Evolutionary conservation across 2,329 filamentous ascomycete species (phyloP).

Genomic region (Aspergillus sp.): DNA sequence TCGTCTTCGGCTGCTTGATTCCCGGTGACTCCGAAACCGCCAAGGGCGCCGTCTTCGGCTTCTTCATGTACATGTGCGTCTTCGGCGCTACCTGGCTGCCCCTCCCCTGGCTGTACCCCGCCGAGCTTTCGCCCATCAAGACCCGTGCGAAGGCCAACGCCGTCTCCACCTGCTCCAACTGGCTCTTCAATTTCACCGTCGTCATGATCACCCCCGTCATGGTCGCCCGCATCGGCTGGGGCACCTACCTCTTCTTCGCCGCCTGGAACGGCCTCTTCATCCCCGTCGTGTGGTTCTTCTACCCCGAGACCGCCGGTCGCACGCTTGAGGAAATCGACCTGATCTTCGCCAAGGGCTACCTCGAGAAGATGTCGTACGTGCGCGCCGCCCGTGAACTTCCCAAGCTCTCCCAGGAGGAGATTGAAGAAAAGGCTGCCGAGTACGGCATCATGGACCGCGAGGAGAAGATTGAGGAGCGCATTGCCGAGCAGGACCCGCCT

Average conservation of each 20-base stretch:
- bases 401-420: neutral
- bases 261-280: slow-evolving; percentile 14
- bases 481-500: neutral
- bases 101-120: neutral
- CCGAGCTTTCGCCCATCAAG: slow-evolving; percentile 1
- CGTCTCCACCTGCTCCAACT: slow-evolving; percentile 1
- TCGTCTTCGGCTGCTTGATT: slow-evolving; percentile 4
- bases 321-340: slow-evolving; percentile 21
- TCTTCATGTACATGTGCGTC: slow-evolving; percentile 23
- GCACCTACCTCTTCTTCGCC: slow-evolving; percentile 6
- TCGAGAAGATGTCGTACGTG: neutral
- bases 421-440: slow-evolving; percentile 1
- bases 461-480: neutral
- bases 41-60: slow-evolving; percentile 23
- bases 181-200: slow-evolving; percentile 1
- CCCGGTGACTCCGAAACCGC: slow-evolving; percentile 3
- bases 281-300: slow-evolving; percentile 22
- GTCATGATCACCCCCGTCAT: slow-evolving; percentile 1
- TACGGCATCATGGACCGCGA: slow-evolving; percentile 1
- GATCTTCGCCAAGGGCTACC: slow-evolving; percentile 17
- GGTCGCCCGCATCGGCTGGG: neutral
- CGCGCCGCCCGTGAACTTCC: neutral
- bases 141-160: slow-evolving; percentile 1
- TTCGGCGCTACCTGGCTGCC: neutral
- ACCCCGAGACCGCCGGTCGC: slow-evolving; percentile 21